These are phyloP conservation scores for Biscutella laevigata DNA, from an alignment of 441 rosid genomes.

Conservation along the genomic window DNA sequence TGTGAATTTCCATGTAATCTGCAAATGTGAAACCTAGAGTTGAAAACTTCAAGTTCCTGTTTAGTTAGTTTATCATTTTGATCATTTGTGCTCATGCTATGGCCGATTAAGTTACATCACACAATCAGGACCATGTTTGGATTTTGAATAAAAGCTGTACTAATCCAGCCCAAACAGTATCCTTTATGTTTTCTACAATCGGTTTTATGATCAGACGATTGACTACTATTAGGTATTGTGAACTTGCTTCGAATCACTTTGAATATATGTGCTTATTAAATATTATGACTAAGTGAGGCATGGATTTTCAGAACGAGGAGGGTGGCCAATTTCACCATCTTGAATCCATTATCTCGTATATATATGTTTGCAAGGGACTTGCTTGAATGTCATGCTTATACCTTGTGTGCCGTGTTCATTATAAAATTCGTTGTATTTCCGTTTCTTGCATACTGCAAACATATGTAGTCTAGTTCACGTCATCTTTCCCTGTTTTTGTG, in stretches of 20 bases:
- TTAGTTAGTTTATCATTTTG: not conserved
- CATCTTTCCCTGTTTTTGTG: not conserved
- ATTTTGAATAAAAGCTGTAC: not conserved
- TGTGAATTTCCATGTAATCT: not conserved
- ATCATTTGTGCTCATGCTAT: not conserved
- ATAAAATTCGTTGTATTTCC: not conserved
- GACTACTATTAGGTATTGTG: not conserved
- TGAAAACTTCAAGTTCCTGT: slow-evolving; percentile 7
- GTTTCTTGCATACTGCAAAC: not conserved
- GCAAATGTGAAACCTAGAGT: slow-evolving; percentile 8
- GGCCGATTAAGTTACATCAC: not conserved
- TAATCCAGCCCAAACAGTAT: not conserved
- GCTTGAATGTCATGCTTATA: not conserved
- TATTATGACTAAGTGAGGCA: not conserved
- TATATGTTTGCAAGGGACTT: not conserved
- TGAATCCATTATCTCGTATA: not conserved
- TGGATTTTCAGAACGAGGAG: not conserved
- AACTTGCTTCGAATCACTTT: slow-evolving; percentile 3
- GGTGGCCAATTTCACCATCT: not conserved
- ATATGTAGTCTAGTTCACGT: not conserved
- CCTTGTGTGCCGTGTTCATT: not conserved
- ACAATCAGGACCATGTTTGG: not conserved
- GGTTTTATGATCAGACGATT: not conserved
- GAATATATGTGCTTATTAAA: not conserved
- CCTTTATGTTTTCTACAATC: not conserved